Evolutionary conservation across 768 basidiomycete genomes (phyloP).

Genomic region (Artomyces pyxidatus): DNA sequence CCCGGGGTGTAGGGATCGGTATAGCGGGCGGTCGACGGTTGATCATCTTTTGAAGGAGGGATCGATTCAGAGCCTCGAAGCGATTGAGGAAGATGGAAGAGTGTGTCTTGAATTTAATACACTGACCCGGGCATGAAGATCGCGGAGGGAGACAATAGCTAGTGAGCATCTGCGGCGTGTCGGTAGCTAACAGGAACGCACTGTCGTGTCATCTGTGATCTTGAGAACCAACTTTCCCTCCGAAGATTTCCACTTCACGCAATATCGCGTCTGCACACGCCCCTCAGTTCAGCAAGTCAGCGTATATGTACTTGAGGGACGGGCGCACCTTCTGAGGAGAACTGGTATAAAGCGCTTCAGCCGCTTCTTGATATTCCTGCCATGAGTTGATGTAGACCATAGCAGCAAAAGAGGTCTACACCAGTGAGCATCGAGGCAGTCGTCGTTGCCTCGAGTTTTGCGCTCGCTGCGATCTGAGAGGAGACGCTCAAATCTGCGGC

Average conservation of each 20-base stretch:
- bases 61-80: slow-evolving; percentile 86
- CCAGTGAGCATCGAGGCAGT: slow-evolving; percentile 10
- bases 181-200: slow-evolving; percentile 32
- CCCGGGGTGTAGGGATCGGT: slow-evolving; percentile 15
- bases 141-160: background rate
- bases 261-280: slow-evolving; percentile 79
- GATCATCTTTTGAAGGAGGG: slow-evolving; percentile 82
- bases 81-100: slow-evolving; percentile 95
- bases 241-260: slow-evolving; percentile 83
- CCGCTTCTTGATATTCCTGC: slow-evolving; percentile 87
- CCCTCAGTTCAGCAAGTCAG: background rate
- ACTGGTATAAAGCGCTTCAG: slow-evolving; percentile 74
- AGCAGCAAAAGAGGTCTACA: slow-evolving; percentile 24
- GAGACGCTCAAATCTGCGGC: too few species aligned
- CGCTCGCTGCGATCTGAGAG: background rate
- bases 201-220: slow-evolving; percentile 86
- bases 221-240: slow-evolving; percentile 88
- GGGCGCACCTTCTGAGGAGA: slow-evolving; percentile 65
- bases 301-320: background rate
- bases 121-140: slow-evolving; percentile 40
- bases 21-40: slow-evolving; percentile 34
- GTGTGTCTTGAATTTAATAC: slow-evolving; percentile 92
- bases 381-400: slow-evolving; percentile 90
- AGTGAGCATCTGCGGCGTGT: background rate
- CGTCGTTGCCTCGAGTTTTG: background rate